Conservation (phyloP, 768 basidiomycete genomes). For the Auricularia sp. region DNA sequence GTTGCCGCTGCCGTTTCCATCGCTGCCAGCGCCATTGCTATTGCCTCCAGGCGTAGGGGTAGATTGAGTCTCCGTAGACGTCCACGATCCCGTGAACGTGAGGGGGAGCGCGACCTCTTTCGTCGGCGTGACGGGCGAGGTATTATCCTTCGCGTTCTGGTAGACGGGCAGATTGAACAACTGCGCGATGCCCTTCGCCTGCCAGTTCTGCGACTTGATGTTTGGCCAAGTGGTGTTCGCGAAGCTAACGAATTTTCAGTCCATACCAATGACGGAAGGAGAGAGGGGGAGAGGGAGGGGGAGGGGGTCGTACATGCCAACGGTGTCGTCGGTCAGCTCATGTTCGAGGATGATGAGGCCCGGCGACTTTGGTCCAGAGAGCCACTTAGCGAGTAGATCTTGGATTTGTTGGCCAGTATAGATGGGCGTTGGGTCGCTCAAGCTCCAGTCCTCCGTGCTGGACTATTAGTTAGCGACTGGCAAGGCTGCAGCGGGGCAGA, state of each 20-base stretch:
- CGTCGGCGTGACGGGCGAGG: neutral
- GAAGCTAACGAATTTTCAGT: conserved; percentile 28
- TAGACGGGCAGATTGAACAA: neutral
- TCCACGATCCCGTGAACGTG: no score
- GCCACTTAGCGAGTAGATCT: conserved; percentile 44
- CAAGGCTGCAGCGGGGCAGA: neutral
- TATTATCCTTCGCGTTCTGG: neutral
- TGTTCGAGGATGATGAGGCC: conserved; percentile 83
- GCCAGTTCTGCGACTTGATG: neutral
- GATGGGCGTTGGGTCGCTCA: neutral
- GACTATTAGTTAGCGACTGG: conserved; percentile 10
- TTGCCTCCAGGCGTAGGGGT: no score
- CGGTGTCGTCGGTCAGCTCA: conserved; percentile 53
- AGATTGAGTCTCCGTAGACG: no score
- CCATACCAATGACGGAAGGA: no score
- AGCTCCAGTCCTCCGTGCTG: conserved; percentile 56
- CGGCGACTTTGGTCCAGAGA: conserved; percentile 47
- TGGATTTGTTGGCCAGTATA: conserved; percentile 37
- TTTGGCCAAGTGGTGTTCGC: conserved; percentile 39
- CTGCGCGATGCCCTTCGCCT: neutral
- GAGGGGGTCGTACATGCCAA: conserved; percentile 27
- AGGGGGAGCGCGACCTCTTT: neutral
- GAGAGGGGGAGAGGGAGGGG: no score
- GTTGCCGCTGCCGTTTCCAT: no score
- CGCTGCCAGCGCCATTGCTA: no score